Evolutionary conservation across 1,139 yeast species (phyloP), one percentile per base, ranked within the genome.

Genomic region (Diutina siamensis): DNA sequence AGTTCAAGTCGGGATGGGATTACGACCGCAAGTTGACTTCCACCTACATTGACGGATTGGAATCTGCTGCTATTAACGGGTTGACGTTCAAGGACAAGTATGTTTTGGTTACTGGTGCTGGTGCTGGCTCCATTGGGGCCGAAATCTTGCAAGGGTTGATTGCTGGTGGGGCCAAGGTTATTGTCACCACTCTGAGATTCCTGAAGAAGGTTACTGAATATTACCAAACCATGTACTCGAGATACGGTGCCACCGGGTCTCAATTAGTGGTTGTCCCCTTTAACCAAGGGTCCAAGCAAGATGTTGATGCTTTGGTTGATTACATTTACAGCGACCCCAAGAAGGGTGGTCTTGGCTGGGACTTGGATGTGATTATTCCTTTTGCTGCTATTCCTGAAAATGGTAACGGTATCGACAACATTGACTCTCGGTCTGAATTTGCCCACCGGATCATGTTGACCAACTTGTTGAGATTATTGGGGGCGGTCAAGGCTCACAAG

Each of bases 381-480:
- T 92, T 92, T 61, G 98, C 97, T 54, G 98, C 98, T 52, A 89
- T 92, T 58, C 97, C 98, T 57, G 98, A 92, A 73, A 87, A 87
- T 63, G 98, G 98, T 61, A 86, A 88, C 60, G 97, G 95, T 65
- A 69, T 92, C 60, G 96, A 88, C 60, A 78, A 78, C 62, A 84
- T 92, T 58, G 97, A 87, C 61, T 89, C 97, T 48, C 86, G 80
- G 67, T 87, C 97, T 48, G 98, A 92, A 72, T 79, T 92, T 59
- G 97, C 98, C 51, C 98, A 92, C 71, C 83, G 98, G 71, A 85
- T 92, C 58, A 92, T 92, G 98, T 78, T 92, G 67, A 92, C 97
- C 59, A 92, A 92, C 72, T 72, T 92, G 60, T 75, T 89, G 64
- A 83, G 98, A 69, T 75, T 92, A 57, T 74, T 92, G 62, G 98